Conservation (phyloP, 1,284 basidiomycete species). For the Schizophyllum amplum region DNA sequence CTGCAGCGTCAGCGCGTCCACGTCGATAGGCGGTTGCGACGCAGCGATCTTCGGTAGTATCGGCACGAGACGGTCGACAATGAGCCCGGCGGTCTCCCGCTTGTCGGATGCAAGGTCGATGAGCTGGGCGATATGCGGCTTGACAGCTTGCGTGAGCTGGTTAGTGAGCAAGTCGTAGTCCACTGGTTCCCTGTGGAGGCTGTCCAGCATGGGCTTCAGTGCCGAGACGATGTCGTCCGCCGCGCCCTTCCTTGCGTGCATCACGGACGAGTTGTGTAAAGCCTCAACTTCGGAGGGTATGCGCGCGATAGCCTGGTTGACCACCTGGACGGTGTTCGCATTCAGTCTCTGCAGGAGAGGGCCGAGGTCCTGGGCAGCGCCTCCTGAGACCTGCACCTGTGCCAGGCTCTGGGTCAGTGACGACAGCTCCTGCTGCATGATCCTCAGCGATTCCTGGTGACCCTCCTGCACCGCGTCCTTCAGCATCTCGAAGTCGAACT, state of each 20-base stretch:
- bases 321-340: slow-evolving; percentile 44
- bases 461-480: slow-evolving; percentile 62
- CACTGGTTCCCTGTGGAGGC: slow-evolving; percentile 53
- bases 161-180: slow-evolving; percentile 71
- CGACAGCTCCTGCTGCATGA: slow-evolving; percentile 52
- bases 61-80: slow-evolving; percentile 66
- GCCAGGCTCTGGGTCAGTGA: slow-evolving; percentile 33
- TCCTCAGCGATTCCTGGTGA: slow-evolving; percentile 47
- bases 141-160: slow-evolving; percentile 72
- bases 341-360: slow-evolving; percentile 49
- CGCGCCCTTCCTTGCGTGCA: slow-evolving; percentile 45
- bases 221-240: slow-evolving; percentile 50
- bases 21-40: slow-evolving; percentile 38
- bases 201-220: slow-evolving; percentile 52
- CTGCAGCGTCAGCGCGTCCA: slow-evolving; percentile 44
- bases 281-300: slow-evolving; percentile 42
- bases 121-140: slow-evolving; percentile 78
- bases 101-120: slow-evolving; percentile 83
- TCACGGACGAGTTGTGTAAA: slow-evolving; percentile 32
- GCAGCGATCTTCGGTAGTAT: slow-evolving; percentile 37
- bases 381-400: slow-evolving; percentile 15
- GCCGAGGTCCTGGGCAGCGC: slow-evolving; percentile 10
- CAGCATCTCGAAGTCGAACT: slow-evolving; percentile 69
- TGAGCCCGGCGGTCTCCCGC: slow-evolving; percentile 72
- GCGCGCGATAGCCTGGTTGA: slow-evolving; percentile 25